Evolutionary conservation across 345 rosid genomes (phyloP).

Genomic region (Capsella bursapastoris): DNA sequence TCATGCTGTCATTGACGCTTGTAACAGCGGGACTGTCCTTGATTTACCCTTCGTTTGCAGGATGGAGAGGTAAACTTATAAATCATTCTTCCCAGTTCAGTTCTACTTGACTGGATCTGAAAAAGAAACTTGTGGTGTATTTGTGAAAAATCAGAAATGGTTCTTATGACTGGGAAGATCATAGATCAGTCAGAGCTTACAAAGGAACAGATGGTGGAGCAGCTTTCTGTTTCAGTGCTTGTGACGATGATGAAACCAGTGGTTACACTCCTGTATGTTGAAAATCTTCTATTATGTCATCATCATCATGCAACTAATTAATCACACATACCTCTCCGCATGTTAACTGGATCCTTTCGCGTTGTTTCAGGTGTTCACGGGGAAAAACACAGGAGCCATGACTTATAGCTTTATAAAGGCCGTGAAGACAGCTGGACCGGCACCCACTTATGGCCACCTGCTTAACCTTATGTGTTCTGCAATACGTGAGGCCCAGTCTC

Average conservation of each 20-base stretch:
- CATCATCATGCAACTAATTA: not conserved
- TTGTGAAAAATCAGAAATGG: conserved; percentile 57
- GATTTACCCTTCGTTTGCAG: conserved; percentile 70
- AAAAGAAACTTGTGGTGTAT: not conserved
- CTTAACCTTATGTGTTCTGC: conserved; percentile 59
- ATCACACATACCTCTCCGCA: not conserved
- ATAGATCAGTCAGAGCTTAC: conserved; percentile 40
- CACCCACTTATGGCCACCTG: conserved; percentile 64
- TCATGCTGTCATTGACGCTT: conserved; percentile 74
- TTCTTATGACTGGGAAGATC: conserved; percentile 66
- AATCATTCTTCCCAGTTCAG: not conserved
- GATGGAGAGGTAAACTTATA: conserved; percentile 56
- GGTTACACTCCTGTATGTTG: conserved; percentile 60
- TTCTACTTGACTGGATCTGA: conserved; percentile 13
- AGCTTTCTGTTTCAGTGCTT: conserved; percentile 75
- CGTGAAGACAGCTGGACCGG: conserved; percentile 59
- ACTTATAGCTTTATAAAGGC: conserved; percentile 83
- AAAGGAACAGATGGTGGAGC: conserved; percentile 81
- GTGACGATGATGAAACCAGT: conserved; percentile 62
- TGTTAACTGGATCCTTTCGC: conserved; percentile 12
- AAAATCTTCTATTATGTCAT: not conserved
- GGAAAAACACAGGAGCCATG: conserved; percentile 64
- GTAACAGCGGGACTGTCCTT: conserved; percentile 73
- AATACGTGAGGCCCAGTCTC: conserved; percentile 55
- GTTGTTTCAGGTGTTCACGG: conserved; percentile 62